phyloP scores from a whole-genome alignment of 2,329 filamentous ascomycete species.

The Colletotrichum sp. region DNA sequence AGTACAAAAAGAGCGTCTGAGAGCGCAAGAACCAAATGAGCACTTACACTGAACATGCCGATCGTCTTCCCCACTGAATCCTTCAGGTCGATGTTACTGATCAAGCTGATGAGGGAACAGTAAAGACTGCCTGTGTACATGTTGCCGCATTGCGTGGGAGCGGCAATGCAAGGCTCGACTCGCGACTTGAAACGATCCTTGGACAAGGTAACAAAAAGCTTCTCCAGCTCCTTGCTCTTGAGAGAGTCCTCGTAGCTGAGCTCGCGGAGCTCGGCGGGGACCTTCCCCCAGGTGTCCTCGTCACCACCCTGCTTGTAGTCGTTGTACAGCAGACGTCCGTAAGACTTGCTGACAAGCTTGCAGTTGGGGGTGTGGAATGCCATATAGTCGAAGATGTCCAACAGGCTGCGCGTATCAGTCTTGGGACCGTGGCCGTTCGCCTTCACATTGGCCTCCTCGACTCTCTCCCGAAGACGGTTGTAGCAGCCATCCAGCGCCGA shows the following conservation, averaged over 20 bases:
- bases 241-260: background rate
- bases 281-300: background rate
- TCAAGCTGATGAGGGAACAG: constrained; percentile 56
- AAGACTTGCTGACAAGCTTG: constrained; percentile 1
- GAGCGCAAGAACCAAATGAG: background rate
- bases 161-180: background rate
- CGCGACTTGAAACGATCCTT: background rate
- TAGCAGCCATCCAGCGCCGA: constrained; percentile 82
- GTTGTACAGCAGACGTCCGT: background rate
- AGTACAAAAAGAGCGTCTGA: background rate
- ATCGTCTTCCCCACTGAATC: background rate
- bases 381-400: constrained; percentile 85
- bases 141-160: constrained; percentile 42
- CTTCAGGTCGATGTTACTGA: constrained; percentile 50
- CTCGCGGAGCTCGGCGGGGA: background rate
- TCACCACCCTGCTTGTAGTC: background rate
- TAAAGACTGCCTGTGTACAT: constrained; percentile 64
- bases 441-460: constrained; percentile 59
- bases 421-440: constrained; percentile 44
- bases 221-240: background rate
- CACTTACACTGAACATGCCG: constrained; percentile 10
- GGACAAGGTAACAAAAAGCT: background rate
- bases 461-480: constrained; percentile 69
- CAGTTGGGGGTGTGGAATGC: constrained; percentile 32
- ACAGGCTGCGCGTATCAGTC: constrained; percentile 38